Base-by-base conservation (phyloP, 768 basidiomycete species). In the Russula olivacea region DNA sequence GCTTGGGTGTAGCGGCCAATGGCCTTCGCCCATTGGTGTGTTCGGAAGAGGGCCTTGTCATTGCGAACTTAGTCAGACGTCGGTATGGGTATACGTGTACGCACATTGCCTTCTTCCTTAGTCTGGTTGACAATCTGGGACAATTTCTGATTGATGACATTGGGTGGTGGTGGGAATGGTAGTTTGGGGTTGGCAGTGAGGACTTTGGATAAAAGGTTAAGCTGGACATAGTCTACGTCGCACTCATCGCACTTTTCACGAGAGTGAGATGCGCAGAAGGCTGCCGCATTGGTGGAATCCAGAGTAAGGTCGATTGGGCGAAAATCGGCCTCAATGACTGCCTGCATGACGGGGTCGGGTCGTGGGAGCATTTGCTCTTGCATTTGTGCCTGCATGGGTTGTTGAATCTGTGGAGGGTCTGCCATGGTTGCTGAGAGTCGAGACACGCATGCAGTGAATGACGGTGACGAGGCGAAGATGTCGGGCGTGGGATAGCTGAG, bases 81-180 rank as follows among this genome's bases (percentile, higher is more conserved):
- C 49, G 25, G 47, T 28, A 41, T 14, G 40, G 14, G 68, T 19
- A 54, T 23, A 34, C 45, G 4, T 21, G 34, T 54, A 79, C 91
- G 71, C 71, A 93, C 93, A 73, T 99, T 99, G 63, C 97, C 97
- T 66, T 96, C 91, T 53, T 98, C 96, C 72, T 98, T 98, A 5
- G 88, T 86, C 52, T 80, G 77, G 15, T 83, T 87, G 60, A 98
- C 83, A 23, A 84, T 81, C 67, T 87, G 83, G 0, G 89, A 82
- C 21, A 96, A 76, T 66, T 89, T 88, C 69, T 86, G 85, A 9
- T 87, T 85, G 55, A 89, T 77, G 53, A 93, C 79, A 65, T 85
- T 87, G 32, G 85, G 82, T 4, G 93, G 93, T 2, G 93, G 94
- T 23, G 86, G 93, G 69, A 89, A 90, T 54, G 84, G 81, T 19